phyloP scores from a whole-genome alignment of 768 basidiomycete genomes.

The Rhodotorula paludigena region DNA sequence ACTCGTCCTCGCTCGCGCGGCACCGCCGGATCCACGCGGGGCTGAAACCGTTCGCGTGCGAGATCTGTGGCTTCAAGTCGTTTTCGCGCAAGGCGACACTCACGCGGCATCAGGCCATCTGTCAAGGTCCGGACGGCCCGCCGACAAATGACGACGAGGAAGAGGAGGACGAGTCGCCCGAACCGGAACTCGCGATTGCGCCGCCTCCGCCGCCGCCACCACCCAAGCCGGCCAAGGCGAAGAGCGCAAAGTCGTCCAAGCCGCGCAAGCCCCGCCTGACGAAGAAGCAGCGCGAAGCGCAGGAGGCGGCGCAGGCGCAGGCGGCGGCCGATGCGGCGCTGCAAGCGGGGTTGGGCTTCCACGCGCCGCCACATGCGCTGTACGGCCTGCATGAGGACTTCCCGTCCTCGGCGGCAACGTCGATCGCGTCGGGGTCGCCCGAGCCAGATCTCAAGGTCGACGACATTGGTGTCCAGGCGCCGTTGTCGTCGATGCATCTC shows the following conservation, averaged over 20 bases:
- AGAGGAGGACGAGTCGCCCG: neutral
- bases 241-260: neutral
- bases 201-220: neutral
- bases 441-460: neutral
- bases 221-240: neutral
- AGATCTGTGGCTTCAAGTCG: slow-evolving; percentile 81
- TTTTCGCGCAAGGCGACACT: slow-evolving; percentile 80
- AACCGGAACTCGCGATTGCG: neutral
- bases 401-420: neutral
- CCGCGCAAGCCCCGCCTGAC: neutral
- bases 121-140: neutral
- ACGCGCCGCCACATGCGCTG: neutral
- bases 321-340: neutral
- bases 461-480: neutral
- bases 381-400: slow-evolving; percentile 2
- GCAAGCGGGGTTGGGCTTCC: neutral
- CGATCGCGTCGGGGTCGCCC: neutral
- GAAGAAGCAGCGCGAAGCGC: slow-evolving; percentile 3
- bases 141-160: slow-evolving; percentile 1
- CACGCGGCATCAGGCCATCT: slow-evolving; percentile 57
- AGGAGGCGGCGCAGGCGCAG: neutral
- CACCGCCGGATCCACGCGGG: slow-evolving; percentile 67
- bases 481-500: neutral
- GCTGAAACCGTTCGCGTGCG: slow-evolving; percentile 79
- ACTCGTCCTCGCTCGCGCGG: slow-evolving; percentile 81